phyloP scores from a whole-genome alignment of 306 rosid species.

The Lathyrus aphaca region DNA sequence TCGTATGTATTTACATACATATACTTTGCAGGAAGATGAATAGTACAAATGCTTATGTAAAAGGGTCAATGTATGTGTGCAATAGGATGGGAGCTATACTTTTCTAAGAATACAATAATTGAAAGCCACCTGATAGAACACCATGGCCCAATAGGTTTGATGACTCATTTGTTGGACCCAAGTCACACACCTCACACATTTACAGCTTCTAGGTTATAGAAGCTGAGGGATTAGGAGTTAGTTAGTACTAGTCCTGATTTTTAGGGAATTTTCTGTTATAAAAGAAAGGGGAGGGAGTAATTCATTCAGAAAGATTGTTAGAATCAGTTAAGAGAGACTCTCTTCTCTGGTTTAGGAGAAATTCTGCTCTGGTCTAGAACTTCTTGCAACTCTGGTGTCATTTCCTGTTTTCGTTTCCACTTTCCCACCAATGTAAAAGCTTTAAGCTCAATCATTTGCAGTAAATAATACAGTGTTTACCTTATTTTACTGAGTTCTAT shows the following conservation, averaged over 20 bases:
- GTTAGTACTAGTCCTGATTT: not conserved
- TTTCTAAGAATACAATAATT: conserved; percentile 9
- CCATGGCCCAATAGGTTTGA: not conserved
- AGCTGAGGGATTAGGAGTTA: not conserved
- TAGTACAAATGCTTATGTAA: conserved; percentile 3
- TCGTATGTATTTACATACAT: not conserved
- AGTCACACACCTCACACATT: not conserved
- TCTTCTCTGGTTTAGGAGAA: not conserved
- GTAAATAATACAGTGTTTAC: not conserved
- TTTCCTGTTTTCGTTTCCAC: not conserved
- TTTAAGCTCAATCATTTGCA: not conserved
- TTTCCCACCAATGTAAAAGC: not conserved
- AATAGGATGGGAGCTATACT: conserved; percentile 19
- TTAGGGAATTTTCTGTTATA: not conserved
- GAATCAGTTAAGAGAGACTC: not conserved
- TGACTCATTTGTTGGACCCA: not conserved
- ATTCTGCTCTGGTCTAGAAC: not conserved
- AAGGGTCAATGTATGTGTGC: not conserved
- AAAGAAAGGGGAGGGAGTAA: not conserved
- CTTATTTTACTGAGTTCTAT: not conserved
- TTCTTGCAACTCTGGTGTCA: not conserved
- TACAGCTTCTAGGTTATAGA: not conserved
- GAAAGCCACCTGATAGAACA: not conserved
- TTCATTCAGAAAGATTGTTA: not conserved
- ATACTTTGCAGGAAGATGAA: conserved; percentile 21